These are phyloP conservation scores for Yarrowia hollandica DNA, from an alignment of 805 yeast species.

Conservation along the genomic window DNA sequence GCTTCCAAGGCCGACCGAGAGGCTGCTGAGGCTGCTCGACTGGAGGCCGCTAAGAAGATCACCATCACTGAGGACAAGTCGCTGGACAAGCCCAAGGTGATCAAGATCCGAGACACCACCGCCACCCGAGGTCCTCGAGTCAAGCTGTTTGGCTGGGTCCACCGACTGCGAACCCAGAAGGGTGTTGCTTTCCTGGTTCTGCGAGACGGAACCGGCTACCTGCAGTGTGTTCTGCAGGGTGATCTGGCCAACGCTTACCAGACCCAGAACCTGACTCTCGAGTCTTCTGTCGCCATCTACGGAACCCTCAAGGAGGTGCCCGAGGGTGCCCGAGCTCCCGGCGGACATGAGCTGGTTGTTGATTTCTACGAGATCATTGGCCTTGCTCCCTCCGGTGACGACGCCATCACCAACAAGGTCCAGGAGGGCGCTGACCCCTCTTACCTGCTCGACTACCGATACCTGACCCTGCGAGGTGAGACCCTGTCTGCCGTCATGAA, in stretches of 20 bases:
- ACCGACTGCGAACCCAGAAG: conserved; percentile 89
- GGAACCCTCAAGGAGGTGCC: conserved; percentile 85
- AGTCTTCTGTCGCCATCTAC: conserved; percentile 74
- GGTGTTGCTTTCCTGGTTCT: conserved; percentile 86
- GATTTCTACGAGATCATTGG: conserved; percentile 90
- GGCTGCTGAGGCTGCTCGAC: conserved; percentile 70
- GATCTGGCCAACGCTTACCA: conserved; percentile 88
- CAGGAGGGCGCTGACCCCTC: conserved; percentile 95
- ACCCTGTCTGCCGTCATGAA: conserved; percentile 88
- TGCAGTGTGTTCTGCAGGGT: conserved; percentile 86
- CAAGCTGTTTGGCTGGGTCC: conserved; percentile 90
- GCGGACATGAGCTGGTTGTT: conserved; percentile 89
- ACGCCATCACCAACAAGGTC: conserved; percentile 89
- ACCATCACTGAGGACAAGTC: conserved; percentile 69
- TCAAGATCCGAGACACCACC: conserved; percentile 62
- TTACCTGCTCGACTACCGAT: conserved; percentile 89
- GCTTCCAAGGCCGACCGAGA: conserved; percentile 56
- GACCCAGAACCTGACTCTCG: conserved; percentile 83
- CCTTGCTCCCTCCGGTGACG: conserved; percentile 95
- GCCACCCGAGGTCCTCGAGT: conserved; percentile 68
- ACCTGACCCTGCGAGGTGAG: conserved; percentile 95
- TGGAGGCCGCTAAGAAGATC: conserved; percentile 78
- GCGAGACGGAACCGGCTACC: conserved; percentile 91
- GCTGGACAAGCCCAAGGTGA: conserved; percentile 65
- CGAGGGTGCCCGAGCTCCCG: conserved; percentile 96